These are phyloP conservation scores for Primulina huaijiensis DNA, from an alignment of 257 asterid species.

Conservation along the genomic window DNA sequence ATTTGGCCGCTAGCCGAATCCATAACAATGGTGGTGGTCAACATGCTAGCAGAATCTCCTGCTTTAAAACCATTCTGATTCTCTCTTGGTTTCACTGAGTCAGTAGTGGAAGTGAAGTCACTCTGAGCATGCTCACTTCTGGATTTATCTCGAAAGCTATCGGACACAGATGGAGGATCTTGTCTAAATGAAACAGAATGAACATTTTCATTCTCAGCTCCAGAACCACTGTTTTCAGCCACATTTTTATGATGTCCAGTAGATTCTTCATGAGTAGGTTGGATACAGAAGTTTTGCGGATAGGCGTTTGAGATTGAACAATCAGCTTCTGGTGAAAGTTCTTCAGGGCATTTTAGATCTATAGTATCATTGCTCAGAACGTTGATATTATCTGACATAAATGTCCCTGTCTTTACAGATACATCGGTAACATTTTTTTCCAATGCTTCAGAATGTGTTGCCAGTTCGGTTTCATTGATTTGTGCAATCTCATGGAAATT, in stretches of 20 bases:
- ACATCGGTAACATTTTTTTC: slow-evolving; percentile 27
- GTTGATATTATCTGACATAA: slow-evolving; percentile 26
- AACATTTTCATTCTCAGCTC: slow-evolving; percentile 29
- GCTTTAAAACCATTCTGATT: slow-evolving; percentile 35
- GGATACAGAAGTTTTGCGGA: slow-evolving; percentile 28
- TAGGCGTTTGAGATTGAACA: slow-evolving; percentile 34
- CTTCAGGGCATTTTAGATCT: slow-evolving; percentile 34
- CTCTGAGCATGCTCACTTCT: slow-evolving; percentile 29
- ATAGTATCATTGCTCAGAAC: slow-evolving; percentile 24
- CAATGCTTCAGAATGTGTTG: slow-evolving; percentile 27
- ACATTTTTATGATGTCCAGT: slow-evolving; percentile 15
- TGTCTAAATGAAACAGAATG: slow-evolving; percentile 30
- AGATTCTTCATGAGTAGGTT: slow-evolving; percentile 35
- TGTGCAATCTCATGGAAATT: slow-evolving; percentile 31
- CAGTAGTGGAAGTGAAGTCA: slow-evolving; percentile 33
- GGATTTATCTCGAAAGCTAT: slow-evolving; percentile 28
- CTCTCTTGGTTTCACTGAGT: slow-evolving; percentile 28
- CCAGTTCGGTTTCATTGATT: slow-evolving; percentile 34
- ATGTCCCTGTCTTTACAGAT: slow-evolving; percentile 30
- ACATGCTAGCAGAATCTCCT: slow-evolving; percentile 33
- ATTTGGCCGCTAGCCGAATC: slow-evolving; percentile 39
- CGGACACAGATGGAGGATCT: slow-evolving; percentile 32
- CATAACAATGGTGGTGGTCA: slow-evolving; percentile 36
- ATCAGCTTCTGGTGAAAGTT: slow-evolving; percentile 31
- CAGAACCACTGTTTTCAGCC: slow-evolving; percentile 28